Evolutionary conservation across 306 rosid species (phyloP).

Genomic region (Dryas drummondii): DNA sequence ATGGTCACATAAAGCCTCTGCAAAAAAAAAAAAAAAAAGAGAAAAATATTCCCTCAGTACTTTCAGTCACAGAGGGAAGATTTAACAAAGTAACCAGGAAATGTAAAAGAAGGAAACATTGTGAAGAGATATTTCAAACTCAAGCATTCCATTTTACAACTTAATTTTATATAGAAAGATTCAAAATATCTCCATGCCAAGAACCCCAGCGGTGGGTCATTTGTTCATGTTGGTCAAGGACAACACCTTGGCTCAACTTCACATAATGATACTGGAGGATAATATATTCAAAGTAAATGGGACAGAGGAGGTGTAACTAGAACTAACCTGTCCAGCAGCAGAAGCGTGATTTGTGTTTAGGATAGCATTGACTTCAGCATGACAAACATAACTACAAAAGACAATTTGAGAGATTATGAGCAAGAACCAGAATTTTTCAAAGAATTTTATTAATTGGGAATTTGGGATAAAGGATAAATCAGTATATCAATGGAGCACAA

Average conservation of each 20-base stretch:
- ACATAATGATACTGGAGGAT: background rate
- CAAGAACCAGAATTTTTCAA: background rate
- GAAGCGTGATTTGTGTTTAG: conserved; percentile 96
- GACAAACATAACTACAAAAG: conserved; percentile 78
- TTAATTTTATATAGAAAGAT: background rate
- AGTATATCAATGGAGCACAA: background rate
- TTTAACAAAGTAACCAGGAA: background rate
- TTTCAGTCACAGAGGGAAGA: conserved; percentile 2
- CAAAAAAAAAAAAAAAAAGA: conserved; percentile 26
- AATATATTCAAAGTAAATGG: background rate
- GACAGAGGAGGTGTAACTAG: background rate
- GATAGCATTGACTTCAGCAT: conserved; percentile 94
- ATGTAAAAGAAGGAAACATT: background rate
- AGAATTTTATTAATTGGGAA: background rate
- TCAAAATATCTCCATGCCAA: background rate
- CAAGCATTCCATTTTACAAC: background rate
- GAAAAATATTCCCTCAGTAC: background rate
- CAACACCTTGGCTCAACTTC: background rate
- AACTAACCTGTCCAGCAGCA: conserved; percentile 86
- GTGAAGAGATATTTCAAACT: background rate
- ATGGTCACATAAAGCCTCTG: conserved; percentile 81
- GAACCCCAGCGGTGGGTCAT: background rate
- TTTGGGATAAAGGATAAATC: background rate
- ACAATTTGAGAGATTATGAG: conserved; percentile 13
- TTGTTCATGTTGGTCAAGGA: background rate